A percentile compares a stretch with the other conserved stretches of the same genome.
phyloP scores from a whole-genome alignment of 192 early-diverging fungal genomes.

The Coemansia sp. region DNA sequence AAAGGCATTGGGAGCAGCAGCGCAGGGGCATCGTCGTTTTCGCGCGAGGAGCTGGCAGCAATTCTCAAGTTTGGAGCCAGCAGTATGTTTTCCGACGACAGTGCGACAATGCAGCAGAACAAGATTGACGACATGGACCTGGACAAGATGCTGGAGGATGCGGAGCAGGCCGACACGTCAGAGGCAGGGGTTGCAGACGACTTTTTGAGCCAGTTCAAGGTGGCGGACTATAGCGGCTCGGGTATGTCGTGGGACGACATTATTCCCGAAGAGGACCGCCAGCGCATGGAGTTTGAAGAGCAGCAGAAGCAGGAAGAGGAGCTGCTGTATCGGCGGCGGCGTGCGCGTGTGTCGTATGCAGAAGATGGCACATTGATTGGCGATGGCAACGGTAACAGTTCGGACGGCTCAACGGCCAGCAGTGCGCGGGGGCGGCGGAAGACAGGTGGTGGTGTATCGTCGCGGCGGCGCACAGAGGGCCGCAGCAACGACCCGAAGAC shows the following conservation, averaged over 20 bases:
- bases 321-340: slow-evolving; percentile 58
- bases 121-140: slow-evolving; percentile 93
- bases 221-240: slow-evolving; percentile 79
- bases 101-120: slow-evolving; percentile 60
- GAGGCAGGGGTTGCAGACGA: slow-evolving; percentile 76
- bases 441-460: slow-evolving; percentile 20
- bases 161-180: slow-evolving; percentile 84
- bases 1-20: slow-evolving; percentile 29
- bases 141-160: slow-evolving; percentile 94
- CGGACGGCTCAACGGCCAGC: slow-evolving; percentile 39
- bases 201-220: slow-evolving; percentile 93
- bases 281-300: slow-evolving; percentile 66
- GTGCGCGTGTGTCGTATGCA: slow-evolving; percentile 64
- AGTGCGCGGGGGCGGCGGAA: slow-evolving; percentile 28
- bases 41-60: slow-evolving; percentile 85
- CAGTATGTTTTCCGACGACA: slow-evolving; percentile 87
- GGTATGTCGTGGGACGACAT: slow-evolving; percentile 92
- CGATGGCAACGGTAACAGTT: slow-evolving; percentile 29
- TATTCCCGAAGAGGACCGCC: slow-evolving; percentile 84
- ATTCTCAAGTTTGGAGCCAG: slow-evolving; percentile 99
- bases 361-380: slow-evolving; percentile 57
- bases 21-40: slow-evolving; percentile 59
- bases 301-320: slow-evolving; percentile 63
- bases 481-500: slow-evolving; percentile 45
- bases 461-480: slow-evolving; percentile 31